Evolutionary conservation across 1,284 basidiomycete genomes (phyloP), one percentile per base, ranked within the genome.

Genomic region (Anthracocystis panici-leucophaei): DNA sequence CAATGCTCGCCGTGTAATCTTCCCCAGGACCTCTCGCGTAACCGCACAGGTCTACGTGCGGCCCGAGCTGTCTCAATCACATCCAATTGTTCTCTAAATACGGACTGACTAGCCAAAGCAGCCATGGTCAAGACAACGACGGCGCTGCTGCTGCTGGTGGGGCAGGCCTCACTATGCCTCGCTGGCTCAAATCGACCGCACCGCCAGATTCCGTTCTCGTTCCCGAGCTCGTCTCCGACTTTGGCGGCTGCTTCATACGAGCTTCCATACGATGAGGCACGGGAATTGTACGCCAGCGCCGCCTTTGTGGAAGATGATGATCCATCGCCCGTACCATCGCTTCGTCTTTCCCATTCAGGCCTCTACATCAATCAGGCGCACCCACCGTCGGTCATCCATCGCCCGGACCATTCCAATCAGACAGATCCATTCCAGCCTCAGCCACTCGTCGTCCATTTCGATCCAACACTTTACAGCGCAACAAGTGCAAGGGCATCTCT

Each of bases 291-390:
- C 21, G 33, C 46, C 45, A 52, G n/a, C 25, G 50, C 71, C 5
- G 38, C 54, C 2, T 33, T 67, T 5, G 57, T 75, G 5, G 48
- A 71, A 16, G 73, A 77, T 46, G 75, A 77, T 38, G 69, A 77
- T 50, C 53, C 71, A 14, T 23, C 21, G 3, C 54, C 66, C n/a
- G 69, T 77, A 0, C 57, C 71, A 20, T 27, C 75, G 7, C 53
- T 77, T 4, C 71, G 75, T n/a, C 69, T 77, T n/a, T 77, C 75
- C 2, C 76, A 78, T 31, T 48, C 65, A 11, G 76, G 76, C 2
- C 76, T 78, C 10, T 78, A 75, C 65, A 69, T 78, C 68, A 78
- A 78, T 40, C 67, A 69, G 33, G 60, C 76, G 2, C 65, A 72
- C 25, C 29, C 61, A 10, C 72, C 73, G 0, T 58, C 57, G 2